Percentiles rank a stretch among this genome's conserved stretches.
These are phyloP conservation scores for Penicillium lagena DNA, from an alignment of 495 filamentous ascomycete species.

Conservation along the genomic window DNA sequence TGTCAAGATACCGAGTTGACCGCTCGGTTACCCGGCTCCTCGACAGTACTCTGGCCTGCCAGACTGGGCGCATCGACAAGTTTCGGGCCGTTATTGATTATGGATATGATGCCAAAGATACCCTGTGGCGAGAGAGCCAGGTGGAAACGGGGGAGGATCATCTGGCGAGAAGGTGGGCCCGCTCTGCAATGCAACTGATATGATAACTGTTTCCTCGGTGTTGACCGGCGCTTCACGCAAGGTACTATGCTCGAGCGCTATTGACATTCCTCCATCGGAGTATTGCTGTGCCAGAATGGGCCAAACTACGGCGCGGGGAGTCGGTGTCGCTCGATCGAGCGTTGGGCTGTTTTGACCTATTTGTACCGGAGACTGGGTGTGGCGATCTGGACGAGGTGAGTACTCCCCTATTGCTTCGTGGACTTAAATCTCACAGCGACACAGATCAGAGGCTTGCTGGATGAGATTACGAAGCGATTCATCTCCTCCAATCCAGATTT, in stretches of 20 bases:
- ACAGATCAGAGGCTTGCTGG: conserved; percentile 55
- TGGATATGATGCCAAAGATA: conserved; percentile 88
- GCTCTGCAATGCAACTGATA: conserved; percentile 2
- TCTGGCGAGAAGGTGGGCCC: conserved; percentile 67
- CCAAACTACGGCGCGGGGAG: conserved; percentile 43
- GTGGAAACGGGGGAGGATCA: conserved; percentile 63
- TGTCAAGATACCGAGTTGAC: conserved; percentile 50
- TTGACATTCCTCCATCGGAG: conserved; percentile 76
- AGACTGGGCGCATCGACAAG: conserved; percentile 61
- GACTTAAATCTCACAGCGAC: conserved; percentile 4
- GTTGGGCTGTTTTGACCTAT: conserved; percentile 80
- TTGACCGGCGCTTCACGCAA: conserved; percentile 21
- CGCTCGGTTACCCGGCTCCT: conserved; percentile 49
- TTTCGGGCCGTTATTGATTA: conserved; percentile 59
- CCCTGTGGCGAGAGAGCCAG: conserved; percentile 58
- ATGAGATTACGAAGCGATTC: conserved; percentile 54
- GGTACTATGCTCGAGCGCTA: conserved; percentile 67
- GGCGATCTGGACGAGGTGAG: conserved; percentile 69
- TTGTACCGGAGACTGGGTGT: conserved; percentile 63
- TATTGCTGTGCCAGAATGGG: conserved; percentile 73
- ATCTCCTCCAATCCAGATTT: conserved; percentile 41
- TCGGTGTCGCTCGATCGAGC: conserved; percentile 63
- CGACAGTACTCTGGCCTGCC: conserved; percentile 62
- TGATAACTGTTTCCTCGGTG: conserved; percentile 1
- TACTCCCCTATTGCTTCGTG: neutral